A percentile compares a stretch with the other conserved stretches of the same genome.
Conservation (phyloP, 257 asterid genomes). For the Solanum pimpinellifolium region DNA sequence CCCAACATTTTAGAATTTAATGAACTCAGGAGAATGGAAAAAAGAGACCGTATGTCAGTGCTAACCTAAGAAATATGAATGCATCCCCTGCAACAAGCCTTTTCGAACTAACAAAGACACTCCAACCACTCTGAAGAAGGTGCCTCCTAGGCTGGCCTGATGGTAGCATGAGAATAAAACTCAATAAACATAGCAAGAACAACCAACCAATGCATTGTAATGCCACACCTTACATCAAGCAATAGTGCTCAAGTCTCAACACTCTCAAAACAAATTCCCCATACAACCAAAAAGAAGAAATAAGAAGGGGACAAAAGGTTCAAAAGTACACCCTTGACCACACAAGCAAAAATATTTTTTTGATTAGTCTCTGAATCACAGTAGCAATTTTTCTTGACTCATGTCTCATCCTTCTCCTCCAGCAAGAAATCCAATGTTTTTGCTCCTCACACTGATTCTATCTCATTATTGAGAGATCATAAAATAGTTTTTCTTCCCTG, state of each 20-base stretch:
- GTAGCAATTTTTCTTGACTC: background rate
- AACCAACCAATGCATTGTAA: background rate
- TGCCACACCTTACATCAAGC: background rate
- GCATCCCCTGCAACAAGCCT: slow-evolving; percentile 20
- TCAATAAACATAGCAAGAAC: background rate
- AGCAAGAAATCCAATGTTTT: background rate
- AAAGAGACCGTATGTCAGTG: background rate
- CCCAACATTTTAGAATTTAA: background rate
- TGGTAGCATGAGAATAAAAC: background rate
- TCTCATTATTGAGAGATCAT: background rate
- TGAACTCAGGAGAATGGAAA: background rate
- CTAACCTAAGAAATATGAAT: slow-evolving; percentile 17
- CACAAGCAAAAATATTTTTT: background rate
- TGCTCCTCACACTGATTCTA: background rate
- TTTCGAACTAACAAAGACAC: slow-evolving; percentile 18
- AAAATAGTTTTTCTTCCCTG: background rate
- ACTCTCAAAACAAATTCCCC: background rate
- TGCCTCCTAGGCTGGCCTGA: slow-evolving; percentile 25
- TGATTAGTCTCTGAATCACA: background rate
- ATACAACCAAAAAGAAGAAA: background rate
- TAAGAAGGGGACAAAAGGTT: background rate
- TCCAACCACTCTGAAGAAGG: slow-evolving; percentile 21
- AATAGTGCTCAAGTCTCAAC: background rate
- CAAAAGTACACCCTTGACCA: background rate
- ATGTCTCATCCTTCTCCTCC: background rate